These are phyloP conservation scores for Amanita jacksonii DNA, from an alignment of 768 basidiomycete species.

Conservation along the genomic window DNA sequence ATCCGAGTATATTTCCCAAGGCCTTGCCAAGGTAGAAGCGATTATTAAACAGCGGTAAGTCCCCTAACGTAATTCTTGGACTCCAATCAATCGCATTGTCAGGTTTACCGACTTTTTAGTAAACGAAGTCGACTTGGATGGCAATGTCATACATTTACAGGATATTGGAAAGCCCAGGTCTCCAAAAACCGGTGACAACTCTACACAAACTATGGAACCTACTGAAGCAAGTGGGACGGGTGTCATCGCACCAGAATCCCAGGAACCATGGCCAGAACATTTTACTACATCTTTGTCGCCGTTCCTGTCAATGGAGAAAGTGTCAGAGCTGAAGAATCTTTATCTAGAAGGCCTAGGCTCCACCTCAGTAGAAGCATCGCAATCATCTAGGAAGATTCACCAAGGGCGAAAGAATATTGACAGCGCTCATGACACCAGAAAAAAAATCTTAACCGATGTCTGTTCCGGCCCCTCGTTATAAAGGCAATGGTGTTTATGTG, in stretches of 20 bases:
- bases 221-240: background rate
- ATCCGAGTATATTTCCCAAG: constrained; percentile 69
- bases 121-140: constrained; percentile 77
- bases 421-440: constrained; percentile 49
- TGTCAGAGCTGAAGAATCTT: constrained; percentile 59
- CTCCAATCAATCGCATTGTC: constrained; percentile 8
- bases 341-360: constrained; percentile 77
- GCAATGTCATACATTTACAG: constrained; percentile 74
- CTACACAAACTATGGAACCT: constrained; percentile 12
- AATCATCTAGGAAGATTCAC: constrained; percentile 37
- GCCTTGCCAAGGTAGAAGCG: constrained; percentile 67
- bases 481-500: constrained; percentile 10
- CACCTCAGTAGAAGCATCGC: constrained; percentile 47
- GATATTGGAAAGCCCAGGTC: constrained; percentile 55
- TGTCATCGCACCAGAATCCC: constrained; percentile 1
- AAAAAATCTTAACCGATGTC: constrained; percentile 79
- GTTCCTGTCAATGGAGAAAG: constrained; percentile 53
- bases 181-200: constrained; percentile 14
- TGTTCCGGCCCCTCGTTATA: constrained; percentile 22
- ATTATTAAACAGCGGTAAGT: constrained; percentile 95
- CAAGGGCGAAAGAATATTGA: constrained; percentile 25
- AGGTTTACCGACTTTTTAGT: constrained; percentile 98
- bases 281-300: constrained; percentile 46
- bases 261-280: constrained; percentile 56
- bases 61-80: background rate